Percentiles rank a stretch among this genome's conserved stretches.
Conservation (phyloP, 2,329 filamentous ascomycete genomes). For the Xylariaceae sp. region DNA sequence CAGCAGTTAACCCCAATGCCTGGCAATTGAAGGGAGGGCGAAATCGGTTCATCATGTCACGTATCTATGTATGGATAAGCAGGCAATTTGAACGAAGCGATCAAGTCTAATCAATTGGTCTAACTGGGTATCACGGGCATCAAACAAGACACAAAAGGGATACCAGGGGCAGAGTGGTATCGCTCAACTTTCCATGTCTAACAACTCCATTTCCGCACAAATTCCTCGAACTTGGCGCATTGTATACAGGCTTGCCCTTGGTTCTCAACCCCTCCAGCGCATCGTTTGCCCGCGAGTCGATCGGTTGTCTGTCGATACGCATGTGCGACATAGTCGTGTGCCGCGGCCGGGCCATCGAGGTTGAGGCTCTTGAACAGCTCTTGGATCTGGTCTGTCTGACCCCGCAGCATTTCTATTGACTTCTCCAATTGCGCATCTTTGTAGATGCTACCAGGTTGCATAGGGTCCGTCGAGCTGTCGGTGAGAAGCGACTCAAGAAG, state of each 20-base stretch:
- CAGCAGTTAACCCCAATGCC: not conserved
- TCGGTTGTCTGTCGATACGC: slow-evolving; percentile 22
- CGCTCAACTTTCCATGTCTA: not conserved
- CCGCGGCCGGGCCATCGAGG: slow-evolving; percentile 13
- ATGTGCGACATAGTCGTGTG: slow-evolving; percentile 26
- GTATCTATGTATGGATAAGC: not conserved
- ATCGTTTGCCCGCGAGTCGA: slow-evolving; percentile 14
- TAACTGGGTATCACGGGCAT: slow-evolving; percentile 15
- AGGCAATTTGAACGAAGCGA: not conserved
- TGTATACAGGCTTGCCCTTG: slow-evolving; percentile 7
- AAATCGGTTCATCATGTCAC: not conserved
- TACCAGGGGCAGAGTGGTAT: not conserved
- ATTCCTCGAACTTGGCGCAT: slow-evolving; percentile 21
- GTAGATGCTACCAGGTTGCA: slow-evolving; percentile 21
- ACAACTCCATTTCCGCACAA: slow-evolving; percentile 26
- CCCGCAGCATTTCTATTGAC: slow-evolving; percentile 27
- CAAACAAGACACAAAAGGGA: slow-evolving; percentile 1
- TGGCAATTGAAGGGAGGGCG: not conserved
- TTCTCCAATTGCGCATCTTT: slow-evolving; percentile 31
- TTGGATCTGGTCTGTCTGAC: slow-evolving; percentile 24
- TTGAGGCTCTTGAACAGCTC: slow-evolving; percentile 23
- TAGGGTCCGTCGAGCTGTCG: slow-evolving; percentile 23
- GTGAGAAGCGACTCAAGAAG: slow-evolving; percentile 28
- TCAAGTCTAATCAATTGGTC: slow-evolving; percentile 6
- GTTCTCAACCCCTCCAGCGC: slow-evolving; percentile 8